phyloP scores from a whole-genome alignment of 768 basidiomycete genomes.

The Astraeus odoratus region DNA sequence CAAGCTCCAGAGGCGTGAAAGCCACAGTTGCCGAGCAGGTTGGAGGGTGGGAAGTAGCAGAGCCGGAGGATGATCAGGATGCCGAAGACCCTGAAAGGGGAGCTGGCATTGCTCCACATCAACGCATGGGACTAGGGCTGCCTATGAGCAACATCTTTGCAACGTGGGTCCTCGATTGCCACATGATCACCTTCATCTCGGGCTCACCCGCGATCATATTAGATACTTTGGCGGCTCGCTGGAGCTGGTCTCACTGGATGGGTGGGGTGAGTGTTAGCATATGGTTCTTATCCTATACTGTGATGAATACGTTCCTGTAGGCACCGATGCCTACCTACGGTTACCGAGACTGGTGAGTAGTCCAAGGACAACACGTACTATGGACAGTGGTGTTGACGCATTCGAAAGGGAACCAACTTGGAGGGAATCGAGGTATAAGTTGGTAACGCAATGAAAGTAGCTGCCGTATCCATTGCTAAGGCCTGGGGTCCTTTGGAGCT shows the following conservation, averaged over 20 bases:
- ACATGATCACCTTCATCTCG: not conserved
- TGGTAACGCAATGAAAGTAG: not conserved
- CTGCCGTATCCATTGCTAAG: not conserved
- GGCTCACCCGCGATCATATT: not conserved
- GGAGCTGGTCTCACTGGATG: constrained; percentile 72
- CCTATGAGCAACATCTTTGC: constrained; percentile 89
- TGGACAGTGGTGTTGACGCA: not conserved
- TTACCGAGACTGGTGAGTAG: constrained; percentile 69
- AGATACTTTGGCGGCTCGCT: constrained; percentile 83
- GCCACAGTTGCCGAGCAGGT: constrained; percentile 83
- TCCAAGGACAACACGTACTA: not conserved
- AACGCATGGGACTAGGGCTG: constrained; percentile 72
- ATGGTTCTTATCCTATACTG: not conserved
- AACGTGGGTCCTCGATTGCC: constrained; percentile 43
- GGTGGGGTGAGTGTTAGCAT: constrained; percentile 58
- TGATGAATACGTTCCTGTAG: constrained; percentile 31
- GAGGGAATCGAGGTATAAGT: constrained; percentile 74
- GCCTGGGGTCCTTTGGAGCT: too few relatives aligned
- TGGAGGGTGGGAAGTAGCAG: constrained; percentile 31
- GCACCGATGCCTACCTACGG: constrained; percentile 77
- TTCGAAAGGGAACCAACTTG: constrained; percentile 69
- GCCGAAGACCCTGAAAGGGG: constrained; percentile 35
- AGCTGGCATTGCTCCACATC: constrained; percentile 45
- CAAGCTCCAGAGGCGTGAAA: constrained; percentile 55
- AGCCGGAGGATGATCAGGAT: constrained; percentile 17